Base-by-base conservation (phyloP, 139 green algal species). In the Trebouxia sp. region DNA sequence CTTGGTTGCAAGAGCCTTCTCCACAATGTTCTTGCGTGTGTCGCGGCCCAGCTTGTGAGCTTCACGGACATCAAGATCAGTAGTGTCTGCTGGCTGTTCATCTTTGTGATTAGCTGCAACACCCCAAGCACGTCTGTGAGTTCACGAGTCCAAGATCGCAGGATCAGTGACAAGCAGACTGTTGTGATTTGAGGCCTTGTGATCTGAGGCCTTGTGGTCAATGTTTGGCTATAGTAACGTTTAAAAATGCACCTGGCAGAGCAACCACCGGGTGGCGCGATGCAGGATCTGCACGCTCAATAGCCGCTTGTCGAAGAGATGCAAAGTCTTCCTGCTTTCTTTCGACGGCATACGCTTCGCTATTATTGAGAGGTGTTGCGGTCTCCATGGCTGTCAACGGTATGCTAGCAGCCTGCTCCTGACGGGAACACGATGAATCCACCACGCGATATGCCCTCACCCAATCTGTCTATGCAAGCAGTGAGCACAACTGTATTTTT, bases 1-100 rank as follows among this genome's bases (percentile, higher is more conserved):
- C 65, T 82, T 56, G 26, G 83, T 87, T 11, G 48, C 62, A 70
- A 87, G 53, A 35, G 83, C 83, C 47, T 78, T 56, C 1, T 80
- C 58, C 62, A 84, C 42, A 12, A 87, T 75, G 32, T 62, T 67
- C 39, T 62, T 58, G 17, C 77, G 56, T 43, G 62, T 72, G 20
- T 72, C 62, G 14, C 62, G 32, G 28, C 62, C 32, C 42, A 72
- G 62, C 62, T 72, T 72, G 32, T 72, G 42, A 35, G 62, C 62
- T n/a, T 42, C 11, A 6, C 62, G 62, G 28, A 72, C 62, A 45
- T 12, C 37, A 37, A 72, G 32, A 72, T 72, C 62, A 9, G 15
- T 72, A 35, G 7, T 72, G 62, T 45, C 28, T 14, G 37, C 17
- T 45, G 62, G 0, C 3, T 72, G 24, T 41, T 72, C 62, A 6